Conservation (phyloP, 495 filamentous ascomycete genomes). For the Penicillium silybi region DNA sequence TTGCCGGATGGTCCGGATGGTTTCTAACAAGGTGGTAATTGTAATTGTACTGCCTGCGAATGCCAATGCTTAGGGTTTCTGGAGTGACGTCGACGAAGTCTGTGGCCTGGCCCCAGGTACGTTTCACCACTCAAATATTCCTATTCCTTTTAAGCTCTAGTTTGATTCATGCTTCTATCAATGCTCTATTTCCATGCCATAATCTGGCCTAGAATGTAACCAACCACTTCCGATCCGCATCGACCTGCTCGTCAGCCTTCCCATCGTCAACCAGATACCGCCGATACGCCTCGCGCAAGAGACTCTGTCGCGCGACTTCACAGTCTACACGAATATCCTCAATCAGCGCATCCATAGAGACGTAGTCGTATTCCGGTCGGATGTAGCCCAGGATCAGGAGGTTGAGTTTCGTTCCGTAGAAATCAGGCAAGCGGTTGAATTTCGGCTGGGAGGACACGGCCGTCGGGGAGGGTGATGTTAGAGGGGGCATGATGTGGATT, state of each 20-base stretch:
- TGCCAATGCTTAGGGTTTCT: conserved; percentile 20
- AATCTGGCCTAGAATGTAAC: conserved; percentile 20
- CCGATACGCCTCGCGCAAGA: conserved; percentile 65
- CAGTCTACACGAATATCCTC: conserved; percentile 87
- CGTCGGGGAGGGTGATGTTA: conserved; percentile 47
- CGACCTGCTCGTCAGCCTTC: conserved; percentile 18
- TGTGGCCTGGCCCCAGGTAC: neutral
- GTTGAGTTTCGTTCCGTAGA: conserved; percentile 78
- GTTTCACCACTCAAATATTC: neutral
- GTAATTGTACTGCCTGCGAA: conserved; percentile 10
- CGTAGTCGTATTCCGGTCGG: conserved; percentile 84
- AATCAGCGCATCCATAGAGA: conserved; percentile 73
- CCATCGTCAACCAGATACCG: conserved; percentile 46
- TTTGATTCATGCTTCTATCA: neutral
- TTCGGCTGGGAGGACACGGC: conserved; percentile 20
- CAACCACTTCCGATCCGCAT: conserved; percentile 36
- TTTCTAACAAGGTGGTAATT: too few relatives aligned
- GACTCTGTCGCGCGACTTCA: conserved; percentile 71
- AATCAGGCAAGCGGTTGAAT: conserved; percentile 58
- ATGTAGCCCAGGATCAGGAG: conserved; percentile 82
- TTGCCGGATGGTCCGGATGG: neutral
- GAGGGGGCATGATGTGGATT: conserved; percentile 78
- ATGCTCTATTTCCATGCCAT: neutral
- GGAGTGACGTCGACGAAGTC: conserved; percentile 22
- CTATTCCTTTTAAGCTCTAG: neutral